Conservation (phyloP, 495 filamentous ascomycete species). For the Aspergillus taichungensis region DNA sequence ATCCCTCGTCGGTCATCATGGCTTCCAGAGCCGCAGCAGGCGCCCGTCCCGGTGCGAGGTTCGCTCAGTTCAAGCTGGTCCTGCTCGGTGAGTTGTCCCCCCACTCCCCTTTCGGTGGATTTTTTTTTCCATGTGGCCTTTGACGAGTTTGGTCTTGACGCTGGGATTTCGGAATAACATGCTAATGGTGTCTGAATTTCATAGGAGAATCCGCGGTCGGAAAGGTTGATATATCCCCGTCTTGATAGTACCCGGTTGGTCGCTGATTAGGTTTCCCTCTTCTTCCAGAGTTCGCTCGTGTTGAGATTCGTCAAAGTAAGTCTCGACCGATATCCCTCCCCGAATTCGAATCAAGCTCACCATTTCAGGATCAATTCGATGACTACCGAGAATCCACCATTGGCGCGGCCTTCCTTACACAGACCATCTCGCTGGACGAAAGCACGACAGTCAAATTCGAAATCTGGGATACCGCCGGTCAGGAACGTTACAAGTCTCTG, state of each 20-base stretch:
- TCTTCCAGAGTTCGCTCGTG: constrained; percentile 80
- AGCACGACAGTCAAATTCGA: constrained; percentile 98
- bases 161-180: constrained; percentile 5
- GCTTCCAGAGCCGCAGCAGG: constrained; percentile 71
- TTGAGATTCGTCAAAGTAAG: constrained; percentile 94
- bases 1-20: constrained; percentile 41
- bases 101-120: constrained; percentile 1
- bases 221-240: constrained; percentile 56
- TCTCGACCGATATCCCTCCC: neutral
- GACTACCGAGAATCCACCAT: constrained; percentile 99
- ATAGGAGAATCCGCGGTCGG: constrained; percentile 95
- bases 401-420: constrained; percentile 96
- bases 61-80: constrained; percentile 98
- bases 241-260: constrained; percentile 15
- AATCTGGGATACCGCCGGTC: constrained; percentile 98
- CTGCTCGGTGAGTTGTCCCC: constrained; percentile 62
- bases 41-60: constrained; percentile 68
- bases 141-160: no score
- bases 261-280: constrained; percentile 24
- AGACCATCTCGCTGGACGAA: constrained; percentile 96
- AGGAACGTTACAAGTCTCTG: constrained; percentile 96
- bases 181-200: constrained; percentile 16
- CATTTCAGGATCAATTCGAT: constrained; percentile 90
- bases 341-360: no score
- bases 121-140: neutral